phyloP scores from a whole-genome alignment of 805 yeast species.

The Scheffersomyces coipomensis region DNA sequence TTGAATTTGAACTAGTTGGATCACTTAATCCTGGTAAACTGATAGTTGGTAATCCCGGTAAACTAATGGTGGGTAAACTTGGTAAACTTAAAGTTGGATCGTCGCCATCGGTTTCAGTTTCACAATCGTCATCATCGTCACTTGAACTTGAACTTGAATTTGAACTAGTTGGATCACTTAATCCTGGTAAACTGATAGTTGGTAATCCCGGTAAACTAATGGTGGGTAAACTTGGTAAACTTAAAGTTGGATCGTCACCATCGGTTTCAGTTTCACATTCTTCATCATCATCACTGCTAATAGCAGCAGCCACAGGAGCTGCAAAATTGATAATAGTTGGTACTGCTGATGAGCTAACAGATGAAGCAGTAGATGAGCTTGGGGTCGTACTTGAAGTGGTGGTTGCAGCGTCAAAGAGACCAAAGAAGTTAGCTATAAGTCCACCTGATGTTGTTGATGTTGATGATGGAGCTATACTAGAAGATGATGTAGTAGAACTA shows the following conservation, averaged over 20 bases:
- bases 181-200: neutral
- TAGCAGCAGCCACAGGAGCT: neutral
- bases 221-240: neutral
- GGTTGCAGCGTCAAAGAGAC: neutral
- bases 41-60: slow-evolving; percentile 1
- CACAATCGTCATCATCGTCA: neutral
- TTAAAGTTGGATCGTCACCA: neutral
- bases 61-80: neutral
- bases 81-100: too few species aligned
- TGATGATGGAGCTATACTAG: neutral
- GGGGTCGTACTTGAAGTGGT: slow-evolving; percentile 3
- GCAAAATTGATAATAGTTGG: neutral
- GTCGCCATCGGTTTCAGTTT: too few species aligned
- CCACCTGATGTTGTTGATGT: neutral
- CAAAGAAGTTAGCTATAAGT: neutral
- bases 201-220: neutral
- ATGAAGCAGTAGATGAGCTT: slow-evolving; percentile 1
- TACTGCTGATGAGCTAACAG: slow-evolving; percentile 1
- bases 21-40: too few species aligned
- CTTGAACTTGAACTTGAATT: neutral
- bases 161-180: neutral
- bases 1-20: too few species aligned
- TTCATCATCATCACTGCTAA: slow-evolving; percentile 1
- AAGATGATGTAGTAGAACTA: neutral
- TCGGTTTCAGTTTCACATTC: neutral